Percentiles rank a stretch among this genome's conserved stretches.
These are phyloP conservation scores for Fusarium sp. DNA, from an alignment of 2,329 filamentous ascomycete genomes.

Conservation along the genomic window DNA sequence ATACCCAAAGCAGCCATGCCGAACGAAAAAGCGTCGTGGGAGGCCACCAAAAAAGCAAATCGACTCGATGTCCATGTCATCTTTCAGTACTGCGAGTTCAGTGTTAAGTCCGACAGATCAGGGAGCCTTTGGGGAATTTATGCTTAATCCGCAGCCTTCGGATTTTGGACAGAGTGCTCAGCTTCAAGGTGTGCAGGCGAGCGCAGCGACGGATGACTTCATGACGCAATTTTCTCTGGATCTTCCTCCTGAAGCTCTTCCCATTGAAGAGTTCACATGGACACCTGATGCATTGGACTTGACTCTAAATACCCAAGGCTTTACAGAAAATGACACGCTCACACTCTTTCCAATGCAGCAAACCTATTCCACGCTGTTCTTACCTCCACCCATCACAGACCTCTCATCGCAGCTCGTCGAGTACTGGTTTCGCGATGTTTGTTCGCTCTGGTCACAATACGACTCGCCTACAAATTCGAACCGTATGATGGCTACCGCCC, in stretches of 20 bases:
- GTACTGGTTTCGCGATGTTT: constrained; percentile 56
- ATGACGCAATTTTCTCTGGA: constrained; percentile 15
- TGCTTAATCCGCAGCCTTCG: neutral
- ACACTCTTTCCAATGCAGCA: constrained; percentile 19
- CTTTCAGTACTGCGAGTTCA: neutral
- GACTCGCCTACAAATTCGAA: constrained; percentile 57
- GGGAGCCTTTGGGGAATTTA: constrained; percentile 27
- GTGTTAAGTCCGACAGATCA: neutral
- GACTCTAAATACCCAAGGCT: neutral
- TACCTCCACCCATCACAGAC: constrained; percentile 32
- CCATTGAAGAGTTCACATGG: constrained; percentile 20
- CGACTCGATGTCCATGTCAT: constrained; percentile 1
- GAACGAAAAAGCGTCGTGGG: constrained; percentile 23
- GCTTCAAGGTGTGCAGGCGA: neutral
- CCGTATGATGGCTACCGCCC: constrained; percentile 52
- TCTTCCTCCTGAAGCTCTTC: neutral
- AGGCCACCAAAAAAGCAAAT: constrained; percentile 22
- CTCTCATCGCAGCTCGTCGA: constrained; percentile 50
- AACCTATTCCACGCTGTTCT: constrained; percentile 4
- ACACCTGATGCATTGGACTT: constrained; percentile 15
- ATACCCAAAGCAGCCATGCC: constrained; percentile 2
- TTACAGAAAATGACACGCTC: constrained; percentile 4
- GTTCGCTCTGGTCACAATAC: constrained; percentile 56
- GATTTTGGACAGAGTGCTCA: neutral
- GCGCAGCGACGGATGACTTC: neutral